phyloP scores from a whole-genome alignment of 306 rosid genomes.

The Ammopiptanthus mongolicus region DNA sequence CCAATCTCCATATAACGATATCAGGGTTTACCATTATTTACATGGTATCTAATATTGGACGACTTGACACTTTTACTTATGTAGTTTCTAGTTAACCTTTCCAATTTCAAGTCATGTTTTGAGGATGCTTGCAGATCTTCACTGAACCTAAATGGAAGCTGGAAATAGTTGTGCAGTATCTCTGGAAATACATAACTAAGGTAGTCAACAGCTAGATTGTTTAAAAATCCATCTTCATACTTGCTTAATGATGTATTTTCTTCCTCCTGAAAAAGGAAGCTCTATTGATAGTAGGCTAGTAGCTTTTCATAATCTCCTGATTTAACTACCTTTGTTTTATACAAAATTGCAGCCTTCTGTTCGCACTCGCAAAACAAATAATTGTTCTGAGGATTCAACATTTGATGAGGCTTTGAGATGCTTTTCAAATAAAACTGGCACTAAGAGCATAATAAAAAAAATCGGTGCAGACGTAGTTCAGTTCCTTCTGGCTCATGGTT shows the following conservation, averaged over 20 bases:
- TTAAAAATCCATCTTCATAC: not conserved
- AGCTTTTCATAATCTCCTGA: constrained; percentile 14
- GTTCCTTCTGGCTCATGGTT: constrained; percentile 81
- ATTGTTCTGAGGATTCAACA: constrained; percentile 42
- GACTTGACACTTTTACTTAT: not conserved
- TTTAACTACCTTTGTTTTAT: not conserved
- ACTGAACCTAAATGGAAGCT: constrained; percentile 77
- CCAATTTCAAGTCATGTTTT: constrained; percentile 6
- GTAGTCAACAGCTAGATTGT: constrained; percentile 28
- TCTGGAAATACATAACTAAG: constrained; percentile 79
- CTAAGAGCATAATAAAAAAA: constrained; percentile 63
- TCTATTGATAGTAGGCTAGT: not conserved
- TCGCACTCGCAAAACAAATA: constrained; percentile 66
- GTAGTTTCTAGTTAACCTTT: not conserved
- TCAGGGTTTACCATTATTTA: not conserved
- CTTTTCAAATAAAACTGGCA: constrained; percentile 49
- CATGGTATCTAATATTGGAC: not conserved
- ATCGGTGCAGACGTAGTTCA: constrained; percentile 53
- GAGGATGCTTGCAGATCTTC: constrained; percentile 42
- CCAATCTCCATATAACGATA: not conserved
- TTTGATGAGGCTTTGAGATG: constrained; percentile 66
- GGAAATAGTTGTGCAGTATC: constrained; percentile 63
- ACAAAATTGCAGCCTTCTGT: constrained; percentile 61
- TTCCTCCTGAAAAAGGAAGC: not conserved
- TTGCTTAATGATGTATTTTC: not conserved